Percentiles rank a stretch among this genome's conserved stretches.
These are phyloP conservation scores for Nicotiana noctiflora DNA, from an alignment of 257 asterid genomes.

Conservation along the genomic window DNA sequence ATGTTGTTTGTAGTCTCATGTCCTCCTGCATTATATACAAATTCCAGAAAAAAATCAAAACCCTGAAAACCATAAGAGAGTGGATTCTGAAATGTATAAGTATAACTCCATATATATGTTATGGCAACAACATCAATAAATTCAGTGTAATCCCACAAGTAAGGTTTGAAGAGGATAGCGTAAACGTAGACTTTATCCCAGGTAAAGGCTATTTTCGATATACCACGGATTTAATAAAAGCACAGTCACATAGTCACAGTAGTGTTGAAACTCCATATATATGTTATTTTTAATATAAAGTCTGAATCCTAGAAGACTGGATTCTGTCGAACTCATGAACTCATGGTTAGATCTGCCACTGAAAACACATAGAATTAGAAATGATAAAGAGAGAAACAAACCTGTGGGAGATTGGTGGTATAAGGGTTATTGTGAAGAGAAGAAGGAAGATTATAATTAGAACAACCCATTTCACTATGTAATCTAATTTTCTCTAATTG, in stretches of 20 bases:
- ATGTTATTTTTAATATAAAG: too few relatives aligned
- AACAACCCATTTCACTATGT: constrained; percentile 59
- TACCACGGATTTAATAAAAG: too few relatives aligned
- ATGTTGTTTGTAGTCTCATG: constrained; percentile 44
- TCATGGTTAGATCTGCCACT: not conserved
- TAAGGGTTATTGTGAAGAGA: constrained; percentile 37
- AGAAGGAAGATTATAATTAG: constrained; percentile 26
- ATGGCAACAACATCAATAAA: too few relatives aligned
- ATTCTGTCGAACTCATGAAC: not conserved
- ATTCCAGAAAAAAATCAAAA: not conserved
- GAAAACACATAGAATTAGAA: not conserved
- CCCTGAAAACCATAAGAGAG: not conserved
- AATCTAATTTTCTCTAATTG: constrained; percentile 90
- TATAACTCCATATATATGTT: too few relatives aligned
- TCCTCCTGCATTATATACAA: constrained; percentile 47
- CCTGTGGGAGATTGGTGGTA: constrained; percentile 41
- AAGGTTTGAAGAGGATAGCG: fast-evolving
- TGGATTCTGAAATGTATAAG: too few relatives aligned
- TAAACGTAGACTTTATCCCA: fast-evolving
- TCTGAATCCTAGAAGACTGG: too few relatives aligned
- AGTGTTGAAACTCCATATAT: too few relatives aligned
- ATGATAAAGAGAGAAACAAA: constrained; percentile 5
- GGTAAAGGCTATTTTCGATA: too few relatives aligned
- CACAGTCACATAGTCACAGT: too few relatives aligned
- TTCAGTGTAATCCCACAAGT: too few relatives aligned